Evolutionary conservation across 2,329 filamentous ascomycete species (phyloP).

Genomic region (Arthrobotrys musiformis): DNA sequence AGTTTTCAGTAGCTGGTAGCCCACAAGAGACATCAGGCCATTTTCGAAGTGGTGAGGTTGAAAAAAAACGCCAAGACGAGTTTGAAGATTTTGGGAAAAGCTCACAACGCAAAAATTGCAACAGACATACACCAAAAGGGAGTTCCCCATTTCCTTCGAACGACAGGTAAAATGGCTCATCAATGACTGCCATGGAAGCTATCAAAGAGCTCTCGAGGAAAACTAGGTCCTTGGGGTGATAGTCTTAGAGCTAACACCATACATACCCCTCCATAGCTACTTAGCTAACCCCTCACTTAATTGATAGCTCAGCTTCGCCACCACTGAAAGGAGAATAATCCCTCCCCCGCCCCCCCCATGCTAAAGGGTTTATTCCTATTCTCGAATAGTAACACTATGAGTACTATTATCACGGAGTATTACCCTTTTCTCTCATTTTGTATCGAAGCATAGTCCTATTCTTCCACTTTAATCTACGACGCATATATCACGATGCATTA

Average conservation of each 20-base stretch:
- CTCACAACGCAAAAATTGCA: constrained; percentile 31
- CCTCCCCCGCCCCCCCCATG: too few species aligned
- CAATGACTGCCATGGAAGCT: not conserved
- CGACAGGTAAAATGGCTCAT: not conserved
- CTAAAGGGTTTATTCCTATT: too few species aligned
- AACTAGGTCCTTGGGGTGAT: not conserved
- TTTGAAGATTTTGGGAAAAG: not conserved
- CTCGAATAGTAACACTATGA: not conserved
- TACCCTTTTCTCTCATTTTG: not conserved
- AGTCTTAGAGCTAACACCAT: not conserved
- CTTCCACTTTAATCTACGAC: not conserved
- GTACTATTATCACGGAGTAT: not conserved
- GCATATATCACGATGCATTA: not conserved
- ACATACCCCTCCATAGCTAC: not conserved
- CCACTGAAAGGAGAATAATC: not conserved
- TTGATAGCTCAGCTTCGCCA: not conserved
- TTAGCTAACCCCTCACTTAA: not conserved
- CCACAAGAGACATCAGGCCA: constrained; percentile 4
- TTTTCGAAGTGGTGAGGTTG: constrained; percentile 4
- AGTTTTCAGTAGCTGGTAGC: not conserved
- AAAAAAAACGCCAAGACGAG: not conserved
- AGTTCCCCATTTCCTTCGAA: too few species aligned
- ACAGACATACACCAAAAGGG: not conserved
- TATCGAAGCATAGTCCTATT: not conserved
- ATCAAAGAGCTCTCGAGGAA: not conserved